Percentiles rank a stretch among this genome's conserved stretches.
Evolutionary conservation across 345 rosid genomes (phyloP).

Genomic region (Microcos paniculata): DNA sequence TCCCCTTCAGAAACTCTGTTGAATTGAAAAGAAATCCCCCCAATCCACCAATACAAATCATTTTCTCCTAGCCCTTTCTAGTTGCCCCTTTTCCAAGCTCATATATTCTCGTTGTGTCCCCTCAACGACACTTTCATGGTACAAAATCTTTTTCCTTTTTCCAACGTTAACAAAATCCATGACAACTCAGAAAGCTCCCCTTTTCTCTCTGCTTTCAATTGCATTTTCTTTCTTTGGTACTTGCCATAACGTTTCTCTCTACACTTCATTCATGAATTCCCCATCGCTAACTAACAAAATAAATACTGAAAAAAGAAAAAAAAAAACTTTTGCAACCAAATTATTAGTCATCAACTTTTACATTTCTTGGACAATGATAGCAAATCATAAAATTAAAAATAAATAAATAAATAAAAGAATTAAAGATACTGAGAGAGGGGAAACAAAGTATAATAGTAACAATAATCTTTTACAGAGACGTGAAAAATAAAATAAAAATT

Average conservation of each 20-base stretch:
- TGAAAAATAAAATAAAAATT: slow-evolving; percentile 10
- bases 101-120: not conserved
- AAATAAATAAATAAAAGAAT: not conserved
- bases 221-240: too few species aligned
- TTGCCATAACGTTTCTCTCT: too few species aligned
- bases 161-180: too few species aligned
- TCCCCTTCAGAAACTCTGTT: not conserved
- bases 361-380: not conserved
- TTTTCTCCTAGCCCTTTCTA: not conserved
- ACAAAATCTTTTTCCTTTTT: not conserved
- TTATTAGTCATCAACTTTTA: not conserved
- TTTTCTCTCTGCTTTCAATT: too few species aligned
- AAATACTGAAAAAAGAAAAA: too few species aligned
- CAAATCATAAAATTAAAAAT: not conserved
- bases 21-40: not conserved
- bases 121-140: not conserved
- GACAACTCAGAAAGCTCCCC: too few species aligned
- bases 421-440: not conserved
- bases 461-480: slow-evolving; percentile 20
- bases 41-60: not conserved
- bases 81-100: not conserved
- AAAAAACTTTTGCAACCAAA: too few species aligned
- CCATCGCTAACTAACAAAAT: too few species aligned
- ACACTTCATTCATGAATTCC: too few species aligned
- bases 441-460: not conserved